Evolutionary conservation across 2,329 filamentous ascomycete species (phyloP), one percentile per base, ranked within the genome.

Genomic region (Sclerotinia nivalis): DNA sequence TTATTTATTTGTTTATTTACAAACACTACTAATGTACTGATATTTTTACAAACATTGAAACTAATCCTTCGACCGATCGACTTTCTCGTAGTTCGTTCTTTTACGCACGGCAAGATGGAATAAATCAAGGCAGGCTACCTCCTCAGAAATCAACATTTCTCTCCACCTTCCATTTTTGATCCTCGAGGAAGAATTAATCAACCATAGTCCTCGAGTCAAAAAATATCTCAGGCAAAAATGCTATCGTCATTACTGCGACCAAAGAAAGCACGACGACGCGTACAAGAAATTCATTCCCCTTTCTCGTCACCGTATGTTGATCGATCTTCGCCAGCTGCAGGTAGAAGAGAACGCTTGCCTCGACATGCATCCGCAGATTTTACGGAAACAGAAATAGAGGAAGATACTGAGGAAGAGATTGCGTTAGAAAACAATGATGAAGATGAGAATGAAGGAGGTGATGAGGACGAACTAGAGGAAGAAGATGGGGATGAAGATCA

Each of bases 311-410:
- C 74, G 31, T 77, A 76, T 66, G 76, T 70, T 28, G 72, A 76
- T 52, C 74, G 45, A 25, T 74, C 73, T 55, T 76, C 77, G 12
- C 72, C 75, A 28, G 60, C 72, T 13, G 73, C 70, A 47, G 73
- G 70, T 22, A 70, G 74, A 56, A 61, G 69, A 70, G 69, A 73
- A 68, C 70, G 68, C 62, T 73, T 69, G 8, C 50, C 64, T 62
- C 73, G 75, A 50, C 76, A 77, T 78, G 87, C 88, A 69, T 87
- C 86, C 2, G 88, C 88, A 71, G 88, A 90, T 77, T 90, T 89
- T 73, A 89, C 87, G 61, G 88, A 89, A 76, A 86, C 84, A 50
- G 87, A 89, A 70, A 86, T 88, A 66, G 83, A 83, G 5, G 75
- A 76, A 18, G 82, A 74, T n/a, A 70, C 71, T 43, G 71, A 74